Percentiles rank a stretch among this genome's conserved stretches.
These are phyloP conservation scores for Penicillium turbatum DNA, from an alignment of 495 filamentous ascomycete species.

Conservation along the genomic window DNA sequence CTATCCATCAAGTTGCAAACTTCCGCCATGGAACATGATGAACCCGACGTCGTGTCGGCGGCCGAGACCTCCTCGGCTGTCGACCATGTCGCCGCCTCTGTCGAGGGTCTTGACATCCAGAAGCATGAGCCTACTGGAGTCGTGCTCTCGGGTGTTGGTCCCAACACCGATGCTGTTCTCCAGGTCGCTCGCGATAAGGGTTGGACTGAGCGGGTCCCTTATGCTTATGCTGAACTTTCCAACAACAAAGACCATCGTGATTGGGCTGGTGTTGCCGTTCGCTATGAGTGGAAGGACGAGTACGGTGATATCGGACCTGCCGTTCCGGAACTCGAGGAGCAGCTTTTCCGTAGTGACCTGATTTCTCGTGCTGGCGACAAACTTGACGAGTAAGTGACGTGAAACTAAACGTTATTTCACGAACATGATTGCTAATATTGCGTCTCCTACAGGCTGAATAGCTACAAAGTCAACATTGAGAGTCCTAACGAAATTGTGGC, in stretches of 20 bases:
- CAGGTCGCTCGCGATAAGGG: conserved; percentile 36
- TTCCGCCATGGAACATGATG: neutral
- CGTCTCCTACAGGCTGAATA: neutral
- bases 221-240: conserved; percentile 50
- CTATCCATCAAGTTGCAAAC: neutral
- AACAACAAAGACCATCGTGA: conserved; percentile 25
- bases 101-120: neutral
- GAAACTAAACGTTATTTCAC: neutral
- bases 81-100: neutral
- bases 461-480: neutral
- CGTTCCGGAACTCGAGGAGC: conserved; percentile 60
- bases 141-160: conserved; percentile 2
- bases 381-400: conserved; percentile 34
- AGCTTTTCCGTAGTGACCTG: conserved; percentile 61
- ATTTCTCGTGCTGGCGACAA: conserved; percentile 40
- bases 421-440: neutral
- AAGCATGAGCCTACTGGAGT: neutral
- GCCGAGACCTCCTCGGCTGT: neutral
- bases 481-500: conserved; percentile 33
- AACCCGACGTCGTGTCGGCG: neutral
- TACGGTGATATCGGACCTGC: conserved; percentile 78
- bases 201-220: conserved; percentile 51
- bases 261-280: conserved; percentile 56
- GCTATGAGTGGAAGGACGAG: conserved; percentile 84
- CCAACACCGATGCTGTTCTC: neutral